Percentiles rank a stretch among this genome's conserved stretches.
These are phyloP conservation scores for Cercis canadensis DNA, from an alignment of 306 rosid genomes.

Conservation along the genomic window DNA sequence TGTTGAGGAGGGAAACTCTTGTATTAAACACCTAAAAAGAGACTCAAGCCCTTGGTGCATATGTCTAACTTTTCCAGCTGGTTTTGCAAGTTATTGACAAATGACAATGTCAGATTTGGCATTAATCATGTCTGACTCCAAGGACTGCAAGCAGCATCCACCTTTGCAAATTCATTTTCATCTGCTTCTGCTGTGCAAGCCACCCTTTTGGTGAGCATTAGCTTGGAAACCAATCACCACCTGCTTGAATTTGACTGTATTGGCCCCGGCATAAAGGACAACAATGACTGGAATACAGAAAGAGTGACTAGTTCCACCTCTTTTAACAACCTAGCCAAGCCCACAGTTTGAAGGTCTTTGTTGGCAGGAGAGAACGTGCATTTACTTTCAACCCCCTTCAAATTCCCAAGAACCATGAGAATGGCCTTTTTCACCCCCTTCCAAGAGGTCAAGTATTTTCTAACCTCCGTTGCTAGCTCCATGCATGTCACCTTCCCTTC, in stretches of 20 bases:
- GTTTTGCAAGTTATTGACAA: background rate
- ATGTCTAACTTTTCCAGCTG: background rate
- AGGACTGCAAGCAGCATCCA: background rate
- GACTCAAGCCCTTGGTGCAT: conserved; percentile 1
- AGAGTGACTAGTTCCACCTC: conserved; percentile 12
- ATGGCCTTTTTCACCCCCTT: conserved; percentile 12
- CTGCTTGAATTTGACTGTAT: conserved; percentile 1
- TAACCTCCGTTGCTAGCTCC: background rate
- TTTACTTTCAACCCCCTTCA: background rate
- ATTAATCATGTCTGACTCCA: too few relatives aligned
- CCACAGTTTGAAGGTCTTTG: background rate
- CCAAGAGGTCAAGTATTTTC: conserved; percentile 18
- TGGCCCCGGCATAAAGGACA: background rate
- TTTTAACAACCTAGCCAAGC: background rate
- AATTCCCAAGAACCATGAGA: background rate
- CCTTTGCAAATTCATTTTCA: conserved; percentile 7
- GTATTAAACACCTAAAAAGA: background rate
- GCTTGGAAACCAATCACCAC: conserved; percentile 22
- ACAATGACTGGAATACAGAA: too few relatives aligned
- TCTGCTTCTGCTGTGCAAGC: background rate
- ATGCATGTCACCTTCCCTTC: background rate
- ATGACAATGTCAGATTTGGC: background rate
- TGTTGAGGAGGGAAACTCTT: conserved; percentile 22
- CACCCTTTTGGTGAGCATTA: background rate
- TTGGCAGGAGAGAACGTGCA: background rate